Evolutionary conservation across 495 filamentous ascomycete species (phyloP).

Genomic region (Hypoxylon crocopeplum): DNA sequence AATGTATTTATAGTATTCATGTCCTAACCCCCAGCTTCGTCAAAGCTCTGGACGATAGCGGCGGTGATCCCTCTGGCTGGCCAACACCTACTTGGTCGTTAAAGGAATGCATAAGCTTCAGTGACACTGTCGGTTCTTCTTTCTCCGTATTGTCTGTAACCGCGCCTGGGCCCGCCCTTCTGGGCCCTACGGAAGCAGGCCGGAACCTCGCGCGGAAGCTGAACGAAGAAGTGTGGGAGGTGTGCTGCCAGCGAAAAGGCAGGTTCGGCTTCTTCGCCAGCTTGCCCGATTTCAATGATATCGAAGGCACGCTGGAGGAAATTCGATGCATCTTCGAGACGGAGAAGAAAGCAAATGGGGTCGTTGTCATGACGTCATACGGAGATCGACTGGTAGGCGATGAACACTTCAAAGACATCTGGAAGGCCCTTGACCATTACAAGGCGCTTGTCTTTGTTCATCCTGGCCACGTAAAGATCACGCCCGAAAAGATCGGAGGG

Average conservation of each 20-base stretch:
- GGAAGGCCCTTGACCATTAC: neutral
- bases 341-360: neutral
- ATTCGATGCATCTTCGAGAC: neutral
- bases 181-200: neutral
- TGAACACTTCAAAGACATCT: neutral
- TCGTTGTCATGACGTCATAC: slow-evolving; percentile 1
- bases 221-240: neutral
- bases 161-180: neutral
- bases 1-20: neutral
- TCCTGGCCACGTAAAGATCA: neutral
- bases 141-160: neutral
- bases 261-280: neutral
- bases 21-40: neutral
- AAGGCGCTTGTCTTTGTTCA: neutral
- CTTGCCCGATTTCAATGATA: neutral
- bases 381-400: neutral
- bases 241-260: neutral
- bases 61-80: neutral
- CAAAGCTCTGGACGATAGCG: neutral
- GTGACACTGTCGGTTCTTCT: neutral
- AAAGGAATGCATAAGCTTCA: neutral
- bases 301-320: neutral
- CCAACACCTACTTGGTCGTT: neutral
- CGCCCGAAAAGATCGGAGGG: neutral
- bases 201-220: neutral